phyloP scores from a whole-genome alignment of 2,329 filamentous ascomycete species.

The Furcasterigmium furcatum region DNA sequence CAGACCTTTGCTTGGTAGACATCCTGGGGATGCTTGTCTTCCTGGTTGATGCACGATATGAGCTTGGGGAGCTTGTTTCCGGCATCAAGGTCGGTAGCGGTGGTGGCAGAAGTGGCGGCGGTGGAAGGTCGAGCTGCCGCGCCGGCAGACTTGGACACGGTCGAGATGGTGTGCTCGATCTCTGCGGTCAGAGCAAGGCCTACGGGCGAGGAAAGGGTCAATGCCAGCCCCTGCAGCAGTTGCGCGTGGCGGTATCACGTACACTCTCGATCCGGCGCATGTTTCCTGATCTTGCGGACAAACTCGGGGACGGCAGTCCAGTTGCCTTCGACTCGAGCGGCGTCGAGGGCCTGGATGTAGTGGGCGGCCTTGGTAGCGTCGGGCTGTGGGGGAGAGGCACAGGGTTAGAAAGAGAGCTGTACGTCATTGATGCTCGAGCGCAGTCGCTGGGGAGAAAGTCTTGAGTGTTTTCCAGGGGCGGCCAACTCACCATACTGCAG shows the following conservation, averaged over 20 bases:
- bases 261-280: constrained; percentile 85
- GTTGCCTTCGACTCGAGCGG: constrained; percentile 80
- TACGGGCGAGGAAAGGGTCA: constrained; percentile 27
- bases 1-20: constrained; percentile 79
- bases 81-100: constrained; percentile 41
- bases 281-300: constrained; percentile 90
- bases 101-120: constrained; percentile 19
- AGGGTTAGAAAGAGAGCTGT: constrained; percentile 4
- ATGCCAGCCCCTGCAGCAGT: neutral
- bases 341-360: constrained; percentile 81
- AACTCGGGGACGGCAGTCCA: constrained; percentile 88
- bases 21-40: constrained; percentile 51
- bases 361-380: constrained; percentile 67
- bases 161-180: constrained; percentile 63
- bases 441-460: neutral
- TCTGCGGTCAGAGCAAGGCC: constrained; percentile 69
- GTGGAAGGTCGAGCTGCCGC: constrained; percentile 35
- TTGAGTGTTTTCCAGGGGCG: neutral
- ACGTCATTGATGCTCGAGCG: constrained; percentile 10
- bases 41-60: constrained; percentile 54
- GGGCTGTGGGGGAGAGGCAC: constrained; percentile 9
- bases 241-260: constrained; percentile 29
- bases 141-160: constrained; percentile 40
- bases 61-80: constrained; percentile 46
- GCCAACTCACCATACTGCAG: neutral